Conservation (phyloP, 768 basidiomycete genomes). For the Rhodotorula paludigena region DNA sequence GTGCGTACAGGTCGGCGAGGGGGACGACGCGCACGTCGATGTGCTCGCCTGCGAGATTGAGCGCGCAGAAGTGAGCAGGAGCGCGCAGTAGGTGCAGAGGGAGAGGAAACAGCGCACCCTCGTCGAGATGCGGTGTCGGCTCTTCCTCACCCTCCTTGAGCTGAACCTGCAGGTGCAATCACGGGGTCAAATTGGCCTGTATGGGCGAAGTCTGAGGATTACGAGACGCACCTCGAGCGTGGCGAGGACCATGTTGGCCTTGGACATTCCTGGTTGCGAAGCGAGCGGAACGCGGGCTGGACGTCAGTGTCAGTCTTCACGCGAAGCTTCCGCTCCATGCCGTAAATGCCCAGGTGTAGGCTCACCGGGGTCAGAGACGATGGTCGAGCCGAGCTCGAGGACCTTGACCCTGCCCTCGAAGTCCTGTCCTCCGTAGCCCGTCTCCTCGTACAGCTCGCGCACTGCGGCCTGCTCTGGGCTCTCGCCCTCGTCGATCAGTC, state of each 20-base stretch:
- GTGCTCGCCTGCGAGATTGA: slow-evolving; percentile 59
- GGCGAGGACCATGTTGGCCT: slow-evolving; percentile 85
- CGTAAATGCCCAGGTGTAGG: too few relatives aligned
- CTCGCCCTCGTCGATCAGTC: slow-evolving; percentile 81
- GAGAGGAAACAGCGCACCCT: slow-evolving; percentile 20
- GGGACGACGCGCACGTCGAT: slow-evolving; percentile 70
- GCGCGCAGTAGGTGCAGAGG: too few relatives aligned
- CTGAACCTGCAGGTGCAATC: slow-evolving; percentile 50
- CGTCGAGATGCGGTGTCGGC: slow-evolving; percentile 70
- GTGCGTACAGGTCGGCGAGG: slow-evolving; percentile 58
- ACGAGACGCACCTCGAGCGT: slow-evolving; percentile 50
- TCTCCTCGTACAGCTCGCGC: slow-evolving; percentile 88
- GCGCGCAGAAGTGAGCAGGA: background rate
- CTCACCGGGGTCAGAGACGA: slow-evolving; percentile 48
- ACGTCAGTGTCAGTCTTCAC: slow-evolving; percentile 1
- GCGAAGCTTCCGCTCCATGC: rapidly evolving
- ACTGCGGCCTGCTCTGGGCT: slow-evolving; percentile 72
- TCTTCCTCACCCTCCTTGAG: slow-evolving; percentile 54
- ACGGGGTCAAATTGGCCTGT: background rate
- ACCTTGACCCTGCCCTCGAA: slow-evolving; percentile 53
- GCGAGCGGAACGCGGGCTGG: background rate
- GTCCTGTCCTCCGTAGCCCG: slow-evolving; percentile 62
- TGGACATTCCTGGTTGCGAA: slow-evolving; percentile 70
- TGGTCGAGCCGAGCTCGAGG: slow-evolving; percentile 54
- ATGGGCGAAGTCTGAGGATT: background rate